Evolutionary conservation across 2,329 filamentous ascomycete genomes (phyloP).

Genomic region (Saccharata proteae): DNA sequence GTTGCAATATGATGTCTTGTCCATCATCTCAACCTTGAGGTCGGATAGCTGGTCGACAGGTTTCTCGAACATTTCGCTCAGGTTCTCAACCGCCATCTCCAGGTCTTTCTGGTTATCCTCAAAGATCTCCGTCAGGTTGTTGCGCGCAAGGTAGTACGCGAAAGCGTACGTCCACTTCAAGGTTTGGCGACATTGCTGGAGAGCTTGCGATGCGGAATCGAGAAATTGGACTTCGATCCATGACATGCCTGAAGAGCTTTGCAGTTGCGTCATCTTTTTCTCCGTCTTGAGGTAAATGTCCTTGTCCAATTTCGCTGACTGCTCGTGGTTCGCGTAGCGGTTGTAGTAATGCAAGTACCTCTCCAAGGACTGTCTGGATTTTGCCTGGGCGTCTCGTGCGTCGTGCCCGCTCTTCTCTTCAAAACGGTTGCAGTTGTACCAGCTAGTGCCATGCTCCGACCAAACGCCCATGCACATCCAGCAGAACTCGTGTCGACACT

Average conservation of each 20-base stretch:
- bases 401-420: conserved; percentile 92
- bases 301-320: conserved; percentile 91
- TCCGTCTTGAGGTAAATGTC: conserved; percentile 94
- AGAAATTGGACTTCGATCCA: conserved; percentile 99
- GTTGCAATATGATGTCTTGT: conserved; percentile 96
- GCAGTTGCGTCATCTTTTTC: conserved; percentile 96
- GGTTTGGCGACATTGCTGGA: conserved; percentile 95
- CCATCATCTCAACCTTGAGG: conserved; percentile 94
- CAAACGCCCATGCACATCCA: conserved; percentile 99
- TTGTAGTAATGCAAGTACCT: conserved; percentile 99
- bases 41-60: conserved; percentile 74
- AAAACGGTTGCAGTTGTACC: conserved; percentile 98
- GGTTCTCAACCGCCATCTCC: conserved; percentile 89
- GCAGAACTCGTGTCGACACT: conserved; percentile 94
- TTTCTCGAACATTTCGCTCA: conserved; percentile 99
- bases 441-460: conserved; percentile 97
- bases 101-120: conserved; percentile 98
- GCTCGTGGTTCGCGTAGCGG: conserved; percentile 96
- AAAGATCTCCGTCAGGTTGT: conserved; percentile 94
- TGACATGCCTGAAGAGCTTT: conserved; percentile 87
- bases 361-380: conserved; percentile 79
- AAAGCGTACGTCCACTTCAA: conserved; percentile 99
- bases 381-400: conserved; percentile 82
- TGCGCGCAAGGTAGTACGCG: conserved; percentile 90
- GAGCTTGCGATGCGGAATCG: conserved; percentile 79